Base-by-base conservation (phyloP, 202 grass and related monocot genomes). In the Panicum virgatum region DNA sequence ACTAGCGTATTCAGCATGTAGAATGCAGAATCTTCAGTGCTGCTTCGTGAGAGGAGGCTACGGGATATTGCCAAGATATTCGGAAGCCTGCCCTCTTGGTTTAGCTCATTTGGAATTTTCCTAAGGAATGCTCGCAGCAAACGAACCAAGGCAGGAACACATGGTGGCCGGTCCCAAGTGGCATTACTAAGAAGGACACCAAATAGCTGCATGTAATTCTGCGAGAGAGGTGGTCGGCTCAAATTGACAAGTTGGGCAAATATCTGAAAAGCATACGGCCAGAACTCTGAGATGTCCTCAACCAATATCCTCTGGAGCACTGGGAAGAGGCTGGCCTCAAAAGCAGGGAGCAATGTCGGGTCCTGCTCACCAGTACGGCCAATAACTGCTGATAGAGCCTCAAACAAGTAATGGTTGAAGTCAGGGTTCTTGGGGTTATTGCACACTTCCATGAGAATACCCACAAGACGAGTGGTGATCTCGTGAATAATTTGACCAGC, bases 101-200 rank as follows among this genome's bases (percentile, higher is more conserved):
- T 98, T 65, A 98, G 77, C 81, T 98, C 96, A 90, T 95, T 98
- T 60, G 96, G 96, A 77, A 98, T 86, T 86, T 98, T 98, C 63
- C 86, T 87, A 45, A 98, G 87, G 89, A 91, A 98, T 62, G 92
- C 92, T 82, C 85, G 82, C 72, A 98, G 80, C 82, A 98, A 71
- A 20, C 86, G 91, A 50, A 98, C 92, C 82, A 98, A 91, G 74
- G 96, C 96, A 68, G 96, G 90, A 77, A 88, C 92, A 86, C 91
- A 93, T 18, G 88, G 90, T 50, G 88, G 84, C 58, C 92, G 88
- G 44, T 98, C 92, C 96, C 96, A 98, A 6, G 96, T 91, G 81
- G 89, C 83, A 29, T 91, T 88, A 48, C 85, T 89, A 48, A 98
- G 90, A 61, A 98, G 84, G 53, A 98, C 90, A 82, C 86, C 84